Percentiles rank a stretch among this genome's conserved stretches.
These are phyloP conservation scores for Geotrichum aggregatum DNA, from an alignment of 1,139 yeast genomes.

Conservation along the genomic window DNA sequence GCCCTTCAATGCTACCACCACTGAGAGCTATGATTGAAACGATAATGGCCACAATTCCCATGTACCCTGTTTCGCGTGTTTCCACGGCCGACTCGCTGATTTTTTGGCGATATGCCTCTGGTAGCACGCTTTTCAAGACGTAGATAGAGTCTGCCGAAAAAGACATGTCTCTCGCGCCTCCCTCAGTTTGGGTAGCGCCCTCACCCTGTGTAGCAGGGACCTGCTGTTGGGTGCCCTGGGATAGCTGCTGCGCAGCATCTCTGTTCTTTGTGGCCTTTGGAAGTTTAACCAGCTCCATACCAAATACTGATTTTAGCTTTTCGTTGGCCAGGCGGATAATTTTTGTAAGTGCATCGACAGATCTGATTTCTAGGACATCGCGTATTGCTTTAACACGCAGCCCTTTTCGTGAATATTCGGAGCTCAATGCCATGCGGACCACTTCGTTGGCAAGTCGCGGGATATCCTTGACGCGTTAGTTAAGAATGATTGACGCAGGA, in stretches of 20 bases:
- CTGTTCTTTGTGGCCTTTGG: conserved; percentile 10
- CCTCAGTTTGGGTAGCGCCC: not conserved
- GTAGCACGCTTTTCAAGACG: conserved; percentile 13
- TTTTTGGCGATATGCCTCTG: conserved; percentile 6
- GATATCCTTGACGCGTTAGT: conserved; percentile 1
- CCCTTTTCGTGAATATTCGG: conserved; percentile 14
- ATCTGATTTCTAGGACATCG: conserved; percentile 8
- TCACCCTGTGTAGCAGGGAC: not conserved
- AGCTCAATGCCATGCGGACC: conserved; percentile 18
- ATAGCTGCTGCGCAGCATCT: not conserved
- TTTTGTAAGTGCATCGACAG: not conserved
- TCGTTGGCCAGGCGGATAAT: conserved; percentile 10
- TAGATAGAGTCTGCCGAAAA: conserved; percentile 12
- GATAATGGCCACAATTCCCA: conserved; percentile 16
- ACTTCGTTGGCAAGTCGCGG: conserved; percentile 9
- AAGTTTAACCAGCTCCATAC: conserved; percentile 12
- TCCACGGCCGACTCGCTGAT: conserved; percentile 3
- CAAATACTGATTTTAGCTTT: conserved; percentile 6
- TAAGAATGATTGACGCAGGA: too few relatives aligned
- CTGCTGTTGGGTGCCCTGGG: conserved; percentile 1
- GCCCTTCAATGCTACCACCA: conserved; percentile 14
- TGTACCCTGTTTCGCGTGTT: conserved; percentile 15
- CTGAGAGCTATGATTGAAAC: conserved; percentile 17
- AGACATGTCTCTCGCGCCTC: not conserved
- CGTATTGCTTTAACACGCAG: conserved; percentile 10